Evolutionary conservation across 495 filamentous ascomycete genomes (phyloP).

Genomic region (Talaromyces trachyspermus): DNA sequence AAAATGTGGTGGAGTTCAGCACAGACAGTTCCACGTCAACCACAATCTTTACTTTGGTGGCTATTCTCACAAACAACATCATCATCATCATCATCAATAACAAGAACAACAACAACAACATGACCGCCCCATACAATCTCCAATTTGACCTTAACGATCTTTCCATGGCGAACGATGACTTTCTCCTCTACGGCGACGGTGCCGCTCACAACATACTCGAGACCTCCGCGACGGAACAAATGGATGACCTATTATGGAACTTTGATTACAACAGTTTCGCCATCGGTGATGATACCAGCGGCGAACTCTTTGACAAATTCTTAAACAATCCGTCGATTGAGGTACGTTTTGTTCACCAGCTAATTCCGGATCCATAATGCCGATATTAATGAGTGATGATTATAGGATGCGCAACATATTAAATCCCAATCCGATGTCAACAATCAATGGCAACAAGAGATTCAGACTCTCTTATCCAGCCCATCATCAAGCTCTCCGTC

Average conservation of each 20-base stretch:
- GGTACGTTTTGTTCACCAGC: neutral
- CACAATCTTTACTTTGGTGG: neutral
- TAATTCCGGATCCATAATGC: no score
- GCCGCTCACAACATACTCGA: neutral
- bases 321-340: neutral
- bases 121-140: neutral
- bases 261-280: conserved; percentile 1
- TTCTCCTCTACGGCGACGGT: conserved; percentile 3
- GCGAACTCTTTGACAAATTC: neutral
- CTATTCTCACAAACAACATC: neutral
- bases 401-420: no score
- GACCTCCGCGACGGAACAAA: neutral
- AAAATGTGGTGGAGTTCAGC: neutral
- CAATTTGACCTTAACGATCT: neutral
- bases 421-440: neutral
- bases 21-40: neutral
- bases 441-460: neutral
- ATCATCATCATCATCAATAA: no score
- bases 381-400: no score
- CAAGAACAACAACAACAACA: no score
- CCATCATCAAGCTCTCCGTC: conserved; percentile 4
- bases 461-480: neutral
- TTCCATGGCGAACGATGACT: neutral
- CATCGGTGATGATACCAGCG: neutral
- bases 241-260: conserved; percentile 2